phyloP scores from a whole-genome alignment of 73 alveolate genomes.

The Paramecium sexaurelia region DNA sequence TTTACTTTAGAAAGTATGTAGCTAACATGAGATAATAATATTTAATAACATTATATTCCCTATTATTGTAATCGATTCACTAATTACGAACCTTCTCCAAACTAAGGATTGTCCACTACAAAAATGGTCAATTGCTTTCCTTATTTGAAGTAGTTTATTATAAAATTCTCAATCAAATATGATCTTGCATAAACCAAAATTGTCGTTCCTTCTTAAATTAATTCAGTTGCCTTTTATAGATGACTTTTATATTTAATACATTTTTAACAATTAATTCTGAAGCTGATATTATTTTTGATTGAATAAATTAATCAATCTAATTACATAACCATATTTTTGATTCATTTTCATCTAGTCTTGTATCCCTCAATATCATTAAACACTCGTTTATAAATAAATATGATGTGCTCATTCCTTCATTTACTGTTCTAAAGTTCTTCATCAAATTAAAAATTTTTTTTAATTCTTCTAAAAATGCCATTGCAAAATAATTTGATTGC shows the following conservation, averaged over 20 bases:
- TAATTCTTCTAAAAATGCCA: slow-evolving; percentile 22
- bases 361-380: background rate
- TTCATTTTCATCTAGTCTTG: slow-evolving; percentile 18
- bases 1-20: background rate
- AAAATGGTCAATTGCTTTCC: slow-evolving; percentile 51
- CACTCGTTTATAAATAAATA: slow-evolving; percentile 10
- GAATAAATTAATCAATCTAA: slow-evolving; percentile 53
- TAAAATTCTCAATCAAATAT: slow-evolving; percentile 60
- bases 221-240: background rate
- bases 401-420: slow-evolving; percentile 69
- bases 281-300: slow-evolving; percentile 52
- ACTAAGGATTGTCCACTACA: slow-evolving; percentile 65
- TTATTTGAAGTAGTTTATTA: slow-evolving; percentile 16
- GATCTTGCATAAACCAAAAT: slow-evolving; percentile 66
- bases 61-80: slow-evolving; percentile 14
- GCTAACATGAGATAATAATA: slow-evolving; percentile 56
- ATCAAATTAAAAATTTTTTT: background rate
- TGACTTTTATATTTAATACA: background rate
- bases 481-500: slow-evolving; percentile 15
- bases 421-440: slow-evolving; percentile 54
- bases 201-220: slow-evolving; percentile 41
- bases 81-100: slow-evolving; percentile 51
- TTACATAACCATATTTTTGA: slow-evolving; percentile 57
- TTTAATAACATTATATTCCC: slow-evolving; percentile 28
- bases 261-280: slow-evolving; percentile 53